Conservation (phyloP, 2,329 filamentous ascomycete species). For the Nectriaceae sp. region DNA sequence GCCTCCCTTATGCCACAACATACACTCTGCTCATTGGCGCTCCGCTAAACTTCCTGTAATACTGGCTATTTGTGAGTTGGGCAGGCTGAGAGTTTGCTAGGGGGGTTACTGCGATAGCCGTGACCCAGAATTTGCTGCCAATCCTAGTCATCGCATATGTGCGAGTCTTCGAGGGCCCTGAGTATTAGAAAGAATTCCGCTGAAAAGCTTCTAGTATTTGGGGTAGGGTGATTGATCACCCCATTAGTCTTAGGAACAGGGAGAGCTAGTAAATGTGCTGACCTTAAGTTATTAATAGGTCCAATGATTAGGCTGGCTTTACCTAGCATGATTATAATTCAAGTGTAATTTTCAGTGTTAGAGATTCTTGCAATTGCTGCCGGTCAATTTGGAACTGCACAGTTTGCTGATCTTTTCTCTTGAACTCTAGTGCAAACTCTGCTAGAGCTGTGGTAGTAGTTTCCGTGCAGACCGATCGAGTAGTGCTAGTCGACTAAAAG, state of each 20-base stretch:
- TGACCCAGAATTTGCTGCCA: conserved; percentile 75
- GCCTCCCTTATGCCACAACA: conserved; percentile 72
- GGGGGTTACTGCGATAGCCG: conserved; percentile 74
- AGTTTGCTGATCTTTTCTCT: too few relatives aligned
- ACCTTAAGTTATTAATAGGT: conserved; percentile 36
- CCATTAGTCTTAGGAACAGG: not conserved
- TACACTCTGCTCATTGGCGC: conserved; percentile 74
- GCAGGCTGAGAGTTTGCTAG: conserved; percentile 69
- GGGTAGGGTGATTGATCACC: conserved; percentile 33
- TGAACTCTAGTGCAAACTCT: too few relatives aligned
- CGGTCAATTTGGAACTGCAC: conserved; percentile 72
- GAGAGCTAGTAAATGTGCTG: too few relatives aligned
- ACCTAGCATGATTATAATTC: conserved; percentile 86
- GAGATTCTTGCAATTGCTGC: conserved; percentile 81
- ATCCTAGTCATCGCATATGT: conserved; percentile 74
- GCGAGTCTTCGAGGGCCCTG: conserved; percentile 65
- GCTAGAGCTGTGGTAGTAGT: too few relatives aligned
- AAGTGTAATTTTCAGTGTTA: conserved; percentile 87
- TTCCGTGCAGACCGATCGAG: too few relatives aligned
- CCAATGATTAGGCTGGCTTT: conserved; percentile 80
- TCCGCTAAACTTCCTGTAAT: conserved; percentile 72
- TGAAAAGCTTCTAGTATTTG: conserved; percentile 69
- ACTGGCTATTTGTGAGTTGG: conserved; percentile 75
- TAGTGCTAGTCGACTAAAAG: too few relatives aligned
- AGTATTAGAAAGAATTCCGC: conserved; percentile 81